Conservation (phyloP, 306 rosid genomes). For the Ormosia semicastrata region DNA sequence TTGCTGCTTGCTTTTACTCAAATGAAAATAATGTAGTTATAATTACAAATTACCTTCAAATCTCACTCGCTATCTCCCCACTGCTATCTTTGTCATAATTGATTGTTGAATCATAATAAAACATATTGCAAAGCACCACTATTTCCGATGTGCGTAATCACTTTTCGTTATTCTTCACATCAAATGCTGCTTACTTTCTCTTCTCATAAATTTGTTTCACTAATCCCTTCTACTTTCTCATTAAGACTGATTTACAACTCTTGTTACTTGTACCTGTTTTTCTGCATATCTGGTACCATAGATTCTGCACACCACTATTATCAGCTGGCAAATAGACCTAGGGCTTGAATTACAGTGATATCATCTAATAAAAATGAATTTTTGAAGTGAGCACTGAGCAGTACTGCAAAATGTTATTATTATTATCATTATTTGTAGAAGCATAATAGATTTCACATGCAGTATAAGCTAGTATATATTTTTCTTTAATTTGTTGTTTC, state of each 20-base stretch:
- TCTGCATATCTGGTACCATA: background rate
- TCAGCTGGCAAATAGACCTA: background rate
- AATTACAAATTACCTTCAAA: background rate
- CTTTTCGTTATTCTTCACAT: background rate
- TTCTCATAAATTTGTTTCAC: background rate
- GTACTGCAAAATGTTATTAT: background rate
- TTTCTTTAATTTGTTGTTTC: background rate
- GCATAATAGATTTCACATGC: background rate
- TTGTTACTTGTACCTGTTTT: background rate
- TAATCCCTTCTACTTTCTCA: background rate
- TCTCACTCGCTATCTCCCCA: background rate
- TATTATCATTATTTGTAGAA: no score
- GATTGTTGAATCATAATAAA: background rate
- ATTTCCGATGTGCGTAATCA: background rate
- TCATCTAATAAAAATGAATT: background rate
- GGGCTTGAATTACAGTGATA: background rate
- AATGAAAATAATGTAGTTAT: background rate
- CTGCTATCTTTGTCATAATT: background rate
- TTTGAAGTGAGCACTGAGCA: background rate
- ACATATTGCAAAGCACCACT: background rate
- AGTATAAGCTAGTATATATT: background rate
- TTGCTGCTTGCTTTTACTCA: background rate
- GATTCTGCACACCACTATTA: background rate
- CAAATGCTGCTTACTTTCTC: background rate
- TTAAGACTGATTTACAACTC: background rate